Conservation (phyloP, 345 rosid genomes). For the Aquilaria malaccensis region DNA sequence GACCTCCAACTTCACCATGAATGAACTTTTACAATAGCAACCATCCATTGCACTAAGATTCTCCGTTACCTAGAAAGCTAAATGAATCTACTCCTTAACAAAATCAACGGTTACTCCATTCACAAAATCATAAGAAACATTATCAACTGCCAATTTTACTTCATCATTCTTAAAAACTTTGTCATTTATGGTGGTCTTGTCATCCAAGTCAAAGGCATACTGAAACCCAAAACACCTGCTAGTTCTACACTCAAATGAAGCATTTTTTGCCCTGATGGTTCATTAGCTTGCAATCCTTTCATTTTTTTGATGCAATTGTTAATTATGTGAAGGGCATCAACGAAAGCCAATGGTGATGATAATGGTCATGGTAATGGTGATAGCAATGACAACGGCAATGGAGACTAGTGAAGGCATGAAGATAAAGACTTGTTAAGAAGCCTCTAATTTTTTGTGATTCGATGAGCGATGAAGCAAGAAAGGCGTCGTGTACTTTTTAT, state of each 20-base stretch:
- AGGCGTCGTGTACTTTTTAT: constrained; percentile 19
- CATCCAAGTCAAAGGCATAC: constrained; percentile 76
- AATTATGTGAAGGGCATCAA: constrained; percentile 45
- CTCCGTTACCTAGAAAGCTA: constrained; percentile 76
- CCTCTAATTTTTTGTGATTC: constrained; percentile 52
- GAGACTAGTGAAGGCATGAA: constrained; percentile 39
- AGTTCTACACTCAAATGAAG: constrained; percentile 87
- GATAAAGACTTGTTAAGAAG: constrained; percentile 36
- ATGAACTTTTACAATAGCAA: constrained; percentile 95
- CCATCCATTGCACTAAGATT: constrained; percentile 95
- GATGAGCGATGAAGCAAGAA: constrained; percentile 38
- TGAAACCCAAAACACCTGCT: constrained; percentile 99
- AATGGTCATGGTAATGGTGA: constrained; percentile 23
- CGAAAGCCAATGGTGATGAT: constrained; percentile 28
- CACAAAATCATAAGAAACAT: constrained; percentile 82
- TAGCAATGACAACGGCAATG: background rate
- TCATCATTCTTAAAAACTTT: constrained; percentile 73
- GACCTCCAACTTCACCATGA: constrained; percentile 72
- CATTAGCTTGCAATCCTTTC: constrained; percentile 68
- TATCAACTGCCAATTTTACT: constrained; percentile 68
- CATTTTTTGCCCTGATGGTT: constrained; percentile 37
- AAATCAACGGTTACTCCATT: constrained; percentile 93
- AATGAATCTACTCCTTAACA: constrained; percentile 84
- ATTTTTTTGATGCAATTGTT: constrained; percentile 79
- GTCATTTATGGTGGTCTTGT: constrained; percentile 59